Evolutionary conservation across 1,284 basidiomycete species (phyloP).

Genomic region (Naganishia liquefaciens): DNA sequence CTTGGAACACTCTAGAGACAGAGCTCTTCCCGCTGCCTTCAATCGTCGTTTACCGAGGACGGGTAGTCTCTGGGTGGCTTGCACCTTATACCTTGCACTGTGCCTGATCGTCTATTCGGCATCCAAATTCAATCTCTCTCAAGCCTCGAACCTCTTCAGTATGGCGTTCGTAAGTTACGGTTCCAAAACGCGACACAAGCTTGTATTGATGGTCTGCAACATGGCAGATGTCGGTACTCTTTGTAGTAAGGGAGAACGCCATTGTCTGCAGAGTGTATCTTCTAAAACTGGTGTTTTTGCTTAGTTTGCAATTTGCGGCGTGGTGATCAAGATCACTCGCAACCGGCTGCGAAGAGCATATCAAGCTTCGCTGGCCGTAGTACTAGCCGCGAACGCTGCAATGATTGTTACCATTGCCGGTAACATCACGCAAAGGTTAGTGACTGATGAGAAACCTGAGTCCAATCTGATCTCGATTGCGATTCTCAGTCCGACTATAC

Average conservation of each 20-base stretch:
- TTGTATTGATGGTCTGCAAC: too few relatives aligned
- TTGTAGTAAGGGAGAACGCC: constrained; percentile 17
- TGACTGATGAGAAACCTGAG: too few relatives aligned
- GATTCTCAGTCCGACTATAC: constrained; percentile 12
- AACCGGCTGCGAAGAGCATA: constrained; percentile 23
- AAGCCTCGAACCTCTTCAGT: constrained; percentile 39
- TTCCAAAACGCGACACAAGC: too few relatives aligned
- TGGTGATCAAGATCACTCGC: constrained; percentile 30
- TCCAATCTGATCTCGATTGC: neutral
- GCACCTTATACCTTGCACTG: constrained; percentile 39
- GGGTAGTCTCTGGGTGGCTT: constrained; percentile 38
- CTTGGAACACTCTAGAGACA: constrained; percentile 35
- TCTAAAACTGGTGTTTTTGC: neutral
- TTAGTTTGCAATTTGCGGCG: constrained; percentile 25
- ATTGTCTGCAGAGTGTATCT: neutral
- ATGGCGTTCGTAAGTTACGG: constrained; percentile 35
- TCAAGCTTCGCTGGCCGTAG: constrained; percentile 10
- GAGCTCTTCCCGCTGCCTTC: constrained; percentile 41
- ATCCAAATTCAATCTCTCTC: constrained; percentile 38
- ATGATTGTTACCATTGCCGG: constrained; percentile 18
- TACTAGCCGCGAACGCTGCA: constrained; percentile 13
- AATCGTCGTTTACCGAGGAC: constrained; percentile 37
- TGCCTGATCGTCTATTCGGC: constrained; percentile 43
- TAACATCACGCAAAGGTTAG: constrained; percentile 23
- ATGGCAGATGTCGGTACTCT: constrained; percentile 28